A percentile compares a stretch with the other conserved stretches of the same genome.
Evolutionary conservation across 345 rosid species (phyloP).

Genomic region (Hirschfeldia incana): DNA sequence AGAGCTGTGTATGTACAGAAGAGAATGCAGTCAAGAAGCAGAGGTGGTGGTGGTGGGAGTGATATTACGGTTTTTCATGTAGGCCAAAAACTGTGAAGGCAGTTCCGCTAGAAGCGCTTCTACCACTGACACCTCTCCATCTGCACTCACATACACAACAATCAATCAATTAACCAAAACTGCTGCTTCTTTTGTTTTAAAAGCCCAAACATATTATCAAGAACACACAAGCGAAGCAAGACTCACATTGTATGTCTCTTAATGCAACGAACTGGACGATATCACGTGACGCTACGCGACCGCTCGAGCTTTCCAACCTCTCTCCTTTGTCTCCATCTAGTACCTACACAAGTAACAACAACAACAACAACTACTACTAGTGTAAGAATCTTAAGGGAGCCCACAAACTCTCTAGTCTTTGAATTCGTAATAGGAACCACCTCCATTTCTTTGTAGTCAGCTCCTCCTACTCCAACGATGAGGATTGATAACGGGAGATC

Average conservation of each 20-base stretch:
- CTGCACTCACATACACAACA: slow-evolving; percentile 44
- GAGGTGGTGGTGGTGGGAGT: slow-evolving; percentile 41
- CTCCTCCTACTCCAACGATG: slow-evolving; percentile 98
- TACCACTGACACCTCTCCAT: slow-evolving; percentile 73
- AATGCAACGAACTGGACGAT: slow-evolving; percentile 92
- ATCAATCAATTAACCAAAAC: neutral
- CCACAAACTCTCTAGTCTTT: neutral
- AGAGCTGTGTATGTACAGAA: slow-evolving; percentile 33
- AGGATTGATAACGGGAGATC: slow-evolving; percentile 89
- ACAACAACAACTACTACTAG: neutral
- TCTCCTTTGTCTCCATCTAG: slow-evolving; percentile 92
- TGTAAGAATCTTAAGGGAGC: neutral
- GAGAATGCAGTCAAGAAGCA: slow-evolving; percentile 12
- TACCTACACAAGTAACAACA: slow-evolving; percentile 43
- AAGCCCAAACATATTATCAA: neutral
- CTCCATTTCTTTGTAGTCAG: slow-evolving; percentile 99
- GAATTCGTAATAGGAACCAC: slow-evolving; percentile 51
- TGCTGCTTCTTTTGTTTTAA: neutral
- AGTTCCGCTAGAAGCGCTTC: slow-evolving; percentile 83
- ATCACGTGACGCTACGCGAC: slow-evolving; percentile 91
- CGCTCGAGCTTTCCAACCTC: slow-evolving; percentile 74
- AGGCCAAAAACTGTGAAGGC: slow-evolving; percentile 78
- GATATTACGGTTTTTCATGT: slow-evolving; percentile 71
- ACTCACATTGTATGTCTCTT: slow-evolving; percentile 77
- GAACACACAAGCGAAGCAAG: slow-evolving; percentile 22